Evolutionary conservation across 257 asterid species (phyloP), one percentile per base, ranked within the genome.

Genomic region (Henckelia pumila): DNA sequence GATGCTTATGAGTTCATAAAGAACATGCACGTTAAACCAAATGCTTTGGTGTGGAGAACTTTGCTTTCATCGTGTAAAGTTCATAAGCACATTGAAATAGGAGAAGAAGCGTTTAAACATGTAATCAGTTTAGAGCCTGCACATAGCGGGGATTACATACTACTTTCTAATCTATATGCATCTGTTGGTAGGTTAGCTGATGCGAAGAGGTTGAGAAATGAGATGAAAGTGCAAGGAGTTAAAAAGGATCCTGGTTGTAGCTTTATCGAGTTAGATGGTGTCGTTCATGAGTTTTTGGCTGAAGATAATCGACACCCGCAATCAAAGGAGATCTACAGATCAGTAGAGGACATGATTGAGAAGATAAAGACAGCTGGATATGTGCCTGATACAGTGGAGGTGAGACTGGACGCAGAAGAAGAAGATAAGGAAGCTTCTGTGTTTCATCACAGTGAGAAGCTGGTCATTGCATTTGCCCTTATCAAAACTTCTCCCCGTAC

Each of bases 361-460:
- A 32, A 10, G 64, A 81, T 84, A 28, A 84, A 75, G 77, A 16
- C 24, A 71, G 89, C 77, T n/a, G 89, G 89, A 9, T 81, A 81
- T 55, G 78, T 67, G 17, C 81, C 89, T 0, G 66, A 77, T 20
- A 30, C 17, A n/a, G 59, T 33, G 33, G 78, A 64, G 64, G 86
- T 76, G 8, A 79, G 86, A 71, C 53, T 73, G 22, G 89, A 81
- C 24, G 84, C 81, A 3, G 83, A 68, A 55, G 86, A 73, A 63
- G 71, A 64, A 55, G 86, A 58, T 7, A 81, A 71, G 37, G 84
- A 78, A 66, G 71, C 68, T 62, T 79, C 89, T 1, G 23, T 84
- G 29, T 53, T 78, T 52, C 86, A 81, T 75, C 89, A 84, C 22
- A 84, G 86, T 64, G 89, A 84, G 84, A 84, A 84, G 68, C 35